Evolutionary conservation across 345 rosid species (phyloP).

Genomic region (Fremontodendron californicum): DNA sequence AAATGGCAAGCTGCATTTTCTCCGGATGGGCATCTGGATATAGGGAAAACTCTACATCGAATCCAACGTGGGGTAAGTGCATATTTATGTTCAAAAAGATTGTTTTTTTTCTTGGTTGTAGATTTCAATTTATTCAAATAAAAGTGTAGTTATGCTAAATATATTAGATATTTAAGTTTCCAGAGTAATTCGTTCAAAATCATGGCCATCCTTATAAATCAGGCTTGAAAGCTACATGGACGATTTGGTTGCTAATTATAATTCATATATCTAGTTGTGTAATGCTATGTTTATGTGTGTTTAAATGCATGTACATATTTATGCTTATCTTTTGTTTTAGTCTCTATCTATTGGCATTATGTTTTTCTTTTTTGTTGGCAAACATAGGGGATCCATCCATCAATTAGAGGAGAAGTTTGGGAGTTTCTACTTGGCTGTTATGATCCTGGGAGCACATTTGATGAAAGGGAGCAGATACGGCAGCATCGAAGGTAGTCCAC

Average conservation of each 20-base stretch:
- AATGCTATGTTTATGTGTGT: not conserved
- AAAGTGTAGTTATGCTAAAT: not conserved
- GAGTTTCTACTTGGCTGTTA: constrained; percentile 93
- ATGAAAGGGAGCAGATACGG: constrained; percentile 79
- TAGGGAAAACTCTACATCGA: constrained; percentile 73
- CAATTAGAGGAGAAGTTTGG: constrained; percentile 99
- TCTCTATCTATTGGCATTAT: not conserved
- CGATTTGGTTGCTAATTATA: not conserved
- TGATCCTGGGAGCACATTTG: constrained; percentile 84
- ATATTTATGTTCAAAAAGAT: not conserved
- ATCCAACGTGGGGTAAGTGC: constrained; percentile 82
- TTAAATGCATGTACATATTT: not conserved
- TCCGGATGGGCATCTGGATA: constrained; percentile 71
- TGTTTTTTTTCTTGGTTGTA: constrained; percentile 4
- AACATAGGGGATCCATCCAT: constrained; percentile 87
- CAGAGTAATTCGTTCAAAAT: not conserved
- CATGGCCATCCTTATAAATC: not conserved
- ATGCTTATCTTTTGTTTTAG: not conserved
- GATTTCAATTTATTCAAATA: not conserved
- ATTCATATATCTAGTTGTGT: not conserved
- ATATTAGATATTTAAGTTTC: not conserved
- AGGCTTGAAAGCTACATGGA: not conserved
- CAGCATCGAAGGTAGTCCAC: constrained; percentile 61
- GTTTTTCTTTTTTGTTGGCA: not conserved
- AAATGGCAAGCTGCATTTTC: constrained; percentile 95